A percentile compares a stretch with the other conserved stretches of the same genome.
phyloP scores from a whole-genome alignment of 257 asterid genomes.

The Plantago elongata region DNA sequence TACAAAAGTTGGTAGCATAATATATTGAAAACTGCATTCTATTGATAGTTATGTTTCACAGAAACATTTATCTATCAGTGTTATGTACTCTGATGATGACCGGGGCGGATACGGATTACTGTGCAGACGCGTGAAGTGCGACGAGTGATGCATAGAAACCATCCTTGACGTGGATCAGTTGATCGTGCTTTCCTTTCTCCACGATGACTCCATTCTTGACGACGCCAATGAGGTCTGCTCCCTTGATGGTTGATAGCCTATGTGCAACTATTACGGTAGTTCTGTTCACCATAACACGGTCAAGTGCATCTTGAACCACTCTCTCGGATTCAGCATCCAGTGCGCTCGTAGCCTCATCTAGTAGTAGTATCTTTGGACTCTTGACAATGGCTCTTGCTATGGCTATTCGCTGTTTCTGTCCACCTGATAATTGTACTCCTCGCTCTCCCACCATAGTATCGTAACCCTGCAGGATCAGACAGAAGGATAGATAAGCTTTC shows the following conservation, averaged over 20 bases:
- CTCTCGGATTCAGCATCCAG: constrained; percentile 73
- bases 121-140: constrained; percentile 39
- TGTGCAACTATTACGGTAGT: constrained; percentile 68
- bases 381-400: constrained; percentile 67
- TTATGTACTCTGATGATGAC: too few species aligned
- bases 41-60: too few species aligned
- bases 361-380: constrained; percentile 49
- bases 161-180: constrained; percentile 32
- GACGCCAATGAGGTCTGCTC: constrained; percentile 55
- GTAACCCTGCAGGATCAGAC: constrained; percentile 38
- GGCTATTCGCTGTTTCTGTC: constrained; percentile 68
- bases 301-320: constrained; percentile 64
- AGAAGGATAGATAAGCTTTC: neutral
- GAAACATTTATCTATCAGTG: too few species aligned
- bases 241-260: constrained; percentile 56
- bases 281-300: constrained; percentile 50
- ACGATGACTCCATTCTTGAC: constrained; percentile 50
- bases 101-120: constrained; percentile 4
- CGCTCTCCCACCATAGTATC: constrained; percentile 68
- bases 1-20: too few species aligned
- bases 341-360: constrained; percentile 75
- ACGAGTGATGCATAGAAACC: constrained; percentile 59
- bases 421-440: constrained; percentile 68
- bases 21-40: too few species aligned
- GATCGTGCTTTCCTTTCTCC: constrained; percentile 60